A percentile compares a stretch with the other conserved stretches of the same genome.
Evolutionary conservation across 805 yeast genomes (phyloP).

Genomic region (Starmera amethionina): DNA sequence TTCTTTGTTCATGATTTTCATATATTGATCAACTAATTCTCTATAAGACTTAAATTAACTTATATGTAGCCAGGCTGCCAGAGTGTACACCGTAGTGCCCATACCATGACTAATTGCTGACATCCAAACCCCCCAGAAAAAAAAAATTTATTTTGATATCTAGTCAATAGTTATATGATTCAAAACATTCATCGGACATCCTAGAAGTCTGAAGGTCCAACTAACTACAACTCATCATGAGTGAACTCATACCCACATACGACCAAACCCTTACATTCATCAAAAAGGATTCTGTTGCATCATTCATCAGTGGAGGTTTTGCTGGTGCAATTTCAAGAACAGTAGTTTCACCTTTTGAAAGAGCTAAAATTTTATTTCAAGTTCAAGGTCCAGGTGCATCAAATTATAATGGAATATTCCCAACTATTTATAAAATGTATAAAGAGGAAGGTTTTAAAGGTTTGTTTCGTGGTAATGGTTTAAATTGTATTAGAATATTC

Average conservation of each 20-base stretch:
- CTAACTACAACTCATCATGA: no score
- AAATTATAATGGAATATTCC: conserved; percentile 56
- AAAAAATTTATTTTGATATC: no score
- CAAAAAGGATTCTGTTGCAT: conserved; percentile 45
- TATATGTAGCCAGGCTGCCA: no score
- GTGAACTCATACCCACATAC: not conserved
- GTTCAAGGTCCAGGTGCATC: conserved; percentile 53
- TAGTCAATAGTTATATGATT: no score
- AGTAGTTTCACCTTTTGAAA: conserved; percentile 88
- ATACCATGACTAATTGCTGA: no score
- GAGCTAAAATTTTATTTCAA: conserved; percentile 87
- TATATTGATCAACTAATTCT: no score
- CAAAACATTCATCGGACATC: no score
- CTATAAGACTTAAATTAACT: no score
- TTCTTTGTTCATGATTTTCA: no score
- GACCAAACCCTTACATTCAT: conserved; percentile 5
- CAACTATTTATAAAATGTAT: conserved; percentile 72
- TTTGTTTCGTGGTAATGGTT: conserved; percentile 79
- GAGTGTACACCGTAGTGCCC: no score
- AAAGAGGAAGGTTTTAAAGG: conserved; percentile 90
- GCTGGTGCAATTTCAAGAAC: conserved; percentile 84
- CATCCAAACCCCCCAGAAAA: no score
- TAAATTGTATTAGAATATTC: conserved; percentile 81
- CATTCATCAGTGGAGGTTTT: conserved; percentile 63
- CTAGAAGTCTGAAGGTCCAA: no score